Evolutionary conservation across 2,329 filamentous ascomycete species (phyloP).

Genomic region (Fusarium sp.): DNA sequence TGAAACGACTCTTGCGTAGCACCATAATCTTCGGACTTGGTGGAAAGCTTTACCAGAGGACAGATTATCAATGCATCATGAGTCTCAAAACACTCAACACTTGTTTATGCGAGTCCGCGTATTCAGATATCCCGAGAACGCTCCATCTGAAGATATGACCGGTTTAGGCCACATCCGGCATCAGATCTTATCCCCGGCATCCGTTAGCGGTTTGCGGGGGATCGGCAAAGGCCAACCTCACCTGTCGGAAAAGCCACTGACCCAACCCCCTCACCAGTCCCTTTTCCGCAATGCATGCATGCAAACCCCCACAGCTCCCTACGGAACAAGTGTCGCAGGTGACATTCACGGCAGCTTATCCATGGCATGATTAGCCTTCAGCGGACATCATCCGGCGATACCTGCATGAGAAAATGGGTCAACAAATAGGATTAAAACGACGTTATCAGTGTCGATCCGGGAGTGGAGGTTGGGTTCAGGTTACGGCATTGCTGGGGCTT

Average conservation of each 20-base stretch:
- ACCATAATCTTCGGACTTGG: neutral
- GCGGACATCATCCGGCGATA: neutral
- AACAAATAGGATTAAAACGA: constrained; percentile 1
- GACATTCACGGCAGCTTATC: neutral
- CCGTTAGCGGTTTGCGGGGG: constrained; percentile 11
- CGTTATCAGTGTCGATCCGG: neutral
- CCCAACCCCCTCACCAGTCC: neutral
- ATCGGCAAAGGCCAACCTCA: constrained; percentile 4
- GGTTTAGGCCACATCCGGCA: neutral
- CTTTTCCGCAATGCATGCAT: constrained; percentile 9
- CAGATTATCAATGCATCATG: neutral
- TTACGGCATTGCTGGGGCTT: neutral
- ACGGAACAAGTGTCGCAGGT: neutral
- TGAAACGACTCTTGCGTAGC: neutral
- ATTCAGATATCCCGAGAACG: neutral
- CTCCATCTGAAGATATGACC: neutral
- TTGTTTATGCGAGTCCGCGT: neutral
- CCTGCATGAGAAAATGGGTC: neutral
- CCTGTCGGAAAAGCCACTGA: constrained; percentile 16
- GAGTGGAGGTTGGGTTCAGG: neutral
- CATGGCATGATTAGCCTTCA: neutral
- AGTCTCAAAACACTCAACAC: rapidly evolving
- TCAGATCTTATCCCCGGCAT: neutral
- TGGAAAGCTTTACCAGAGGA: neutral
- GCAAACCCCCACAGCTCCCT: neutral